Base-by-base conservation (phyloP, 2,329 filamentous ascomycete species). In the Lachnellula hyalina region DNA sequence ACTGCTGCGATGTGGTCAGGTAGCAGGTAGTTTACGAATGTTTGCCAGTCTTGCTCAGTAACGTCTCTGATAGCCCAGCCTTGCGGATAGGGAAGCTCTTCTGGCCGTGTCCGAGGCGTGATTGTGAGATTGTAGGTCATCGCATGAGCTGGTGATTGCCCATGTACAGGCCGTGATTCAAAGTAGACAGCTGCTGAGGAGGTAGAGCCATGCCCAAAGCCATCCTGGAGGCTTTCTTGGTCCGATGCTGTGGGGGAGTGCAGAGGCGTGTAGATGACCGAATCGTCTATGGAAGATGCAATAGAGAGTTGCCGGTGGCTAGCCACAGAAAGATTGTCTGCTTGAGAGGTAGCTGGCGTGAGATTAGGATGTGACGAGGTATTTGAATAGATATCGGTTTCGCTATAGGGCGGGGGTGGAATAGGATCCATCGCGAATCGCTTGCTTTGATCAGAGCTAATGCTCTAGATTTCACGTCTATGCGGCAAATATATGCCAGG, bases 351-450 rank as follows among this genome's bases (percentile, higher is more conserved):
- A 52, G 61, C 47, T 19, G 61, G 62, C 25, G 62, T 63, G 3
- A 53, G 47, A 53, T 62, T 64, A 50, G 61, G 61, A 62, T 50
- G 65, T 67, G 50, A 60, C 63, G 53, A 52, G 56, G 53, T 51
- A 49, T 64, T 71, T 14, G 78, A 81, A 69, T 76, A 80, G 38
- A 80, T 74, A 65, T 83, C 80, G 15, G 77, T 82, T 66, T 81
- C 80, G 40, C 76, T 76, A 62, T 84, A 84, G 5, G 81, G 81
- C 4, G 80, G 79, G 42, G 80, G 80, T 19, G 80, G 77, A 7
- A 68, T 65, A 55, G 78, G 72, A 53, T 74, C 53, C 44, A 49
- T 47, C 42, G 50, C 2, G 25, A 25, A 25, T 25, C 6, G 25
- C 3, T 25, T 40, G 36, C 14, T 15, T 17, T 40, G 36, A 17